Conservation (phyloP, 1,284 basidiomycete genomes). For the Apiotrichum gracile region DNA sequence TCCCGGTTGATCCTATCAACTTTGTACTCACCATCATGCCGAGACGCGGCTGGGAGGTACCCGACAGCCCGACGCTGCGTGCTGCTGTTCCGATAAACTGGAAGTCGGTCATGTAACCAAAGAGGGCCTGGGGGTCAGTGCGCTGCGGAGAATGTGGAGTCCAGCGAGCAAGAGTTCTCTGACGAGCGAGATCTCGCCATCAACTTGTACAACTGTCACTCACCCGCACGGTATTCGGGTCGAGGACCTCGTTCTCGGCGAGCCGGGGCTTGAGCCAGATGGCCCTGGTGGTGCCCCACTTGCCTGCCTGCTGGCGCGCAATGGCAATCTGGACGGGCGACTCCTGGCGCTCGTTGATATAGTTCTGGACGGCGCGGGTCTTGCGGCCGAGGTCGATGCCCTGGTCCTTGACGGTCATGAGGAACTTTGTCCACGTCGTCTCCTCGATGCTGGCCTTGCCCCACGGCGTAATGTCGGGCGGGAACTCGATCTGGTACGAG, state of each 20-base stretch:
- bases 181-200: too few species aligned
- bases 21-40: conserved; percentile 55
- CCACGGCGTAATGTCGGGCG: conserved; percentile 52
- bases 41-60: conserved; percentile 45
- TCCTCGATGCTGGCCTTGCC: conserved; percentile 60
- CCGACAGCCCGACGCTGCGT: conserved; percentile 61
- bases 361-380: conserved; percentile 33
- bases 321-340: conserved; percentile 63
- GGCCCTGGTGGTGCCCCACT: conserved; percentile 52
- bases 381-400: conserved; percentile 17
- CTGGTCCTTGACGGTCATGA: conserved; percentile 17
- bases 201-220: conserved; percentile 20
- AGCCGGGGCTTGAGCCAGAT: conserved; percentile 70
- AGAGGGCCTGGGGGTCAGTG: conserved; percentile 60
- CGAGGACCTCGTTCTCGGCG: conserved; percentile 55
- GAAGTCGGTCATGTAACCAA: conserved; percentile 78
- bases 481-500: conserved; percentile 31
- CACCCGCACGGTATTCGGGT: conserved; percentile 72
- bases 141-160: too few species aligned
- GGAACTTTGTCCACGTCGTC: conserved; percentile 48
- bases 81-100: conserved; percentile 66
- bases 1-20: not conserved
- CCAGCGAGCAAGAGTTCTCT: too few species aligned
- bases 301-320: conserved; percentile 16
- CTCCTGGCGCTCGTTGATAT: conserved; percentile 60